phyloP scores from a whole-genome alignment of 108 stramenopile genomes.

The Fragilariopsis cylindrus region DNA sequence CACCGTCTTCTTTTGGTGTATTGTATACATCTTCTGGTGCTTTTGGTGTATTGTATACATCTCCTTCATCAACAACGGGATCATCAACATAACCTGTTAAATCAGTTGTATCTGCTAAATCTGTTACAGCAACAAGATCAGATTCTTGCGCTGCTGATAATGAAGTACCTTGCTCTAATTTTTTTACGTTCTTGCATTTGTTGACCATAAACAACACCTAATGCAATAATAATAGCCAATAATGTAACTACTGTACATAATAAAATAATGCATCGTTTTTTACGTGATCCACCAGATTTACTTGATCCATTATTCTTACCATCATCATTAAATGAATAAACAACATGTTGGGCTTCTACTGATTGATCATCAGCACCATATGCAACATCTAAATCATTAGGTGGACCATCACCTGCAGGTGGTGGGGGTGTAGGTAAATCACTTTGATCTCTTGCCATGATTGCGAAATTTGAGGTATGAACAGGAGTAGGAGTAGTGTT shows the following conservation, averaged over 20 bases:
- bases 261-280: not conserved
- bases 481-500: too few relatives aligned
- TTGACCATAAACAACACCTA: constrained; percentile 5
- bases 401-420: not conserved
- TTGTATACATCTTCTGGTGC: too few relatives aligned
- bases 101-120: not conserved
- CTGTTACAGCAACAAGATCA: not conserved
- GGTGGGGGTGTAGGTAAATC: constrained; percentile 3
- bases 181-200: not conserved
- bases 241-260: not conserved
- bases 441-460: too few relatives aligned
- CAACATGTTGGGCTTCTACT: constrained; percentile 17
- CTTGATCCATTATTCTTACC: not conserved
- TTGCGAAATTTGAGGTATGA: too few relatives aligned
- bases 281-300: not conserved
- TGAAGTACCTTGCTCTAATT: not conserved
- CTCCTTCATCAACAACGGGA: too few relatives aligned
- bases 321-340: constrained; percentile 13
- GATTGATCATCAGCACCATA: constrained; percentile 14
- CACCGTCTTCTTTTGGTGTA: too few relatives aligned
- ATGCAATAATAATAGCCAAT: not conserved
- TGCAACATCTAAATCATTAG: not conserved
- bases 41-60: too few relatives aligned
- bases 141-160: not conserved
- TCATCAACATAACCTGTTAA: not conserved